These are phyloP conservation scores for Keqinozyma sinolaborantium DNA, from an alignment of 1,139 yeast genomes.

Conservation along the genomic window DNA sequence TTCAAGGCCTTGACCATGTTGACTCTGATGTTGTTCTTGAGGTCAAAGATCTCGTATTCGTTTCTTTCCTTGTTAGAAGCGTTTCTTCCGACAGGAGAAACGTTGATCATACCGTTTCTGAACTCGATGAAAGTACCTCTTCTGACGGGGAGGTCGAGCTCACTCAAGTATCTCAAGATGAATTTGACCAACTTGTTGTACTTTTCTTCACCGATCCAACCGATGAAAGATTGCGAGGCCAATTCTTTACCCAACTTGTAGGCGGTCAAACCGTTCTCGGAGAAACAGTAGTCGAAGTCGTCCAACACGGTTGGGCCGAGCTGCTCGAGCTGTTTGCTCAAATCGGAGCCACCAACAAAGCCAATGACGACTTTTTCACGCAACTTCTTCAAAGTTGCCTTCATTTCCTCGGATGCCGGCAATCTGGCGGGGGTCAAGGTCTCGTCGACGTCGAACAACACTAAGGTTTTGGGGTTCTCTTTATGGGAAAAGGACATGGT, in stretches of 20 bases:
- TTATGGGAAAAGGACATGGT: slow-evolving; percentile 53
- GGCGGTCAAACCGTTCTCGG: slow-evolving; percentile 97
- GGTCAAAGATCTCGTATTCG: slow-evolving; percentile 84
- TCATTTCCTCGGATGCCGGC: slow-evolving; percentile 76
- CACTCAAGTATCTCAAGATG: slow-evolving; percentile 78
- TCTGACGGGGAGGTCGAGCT: slow-evolving; percentile 85
- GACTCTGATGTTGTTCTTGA: slow-evolving; percentile 73
- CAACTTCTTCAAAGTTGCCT: slow-evolving; percentile 61
- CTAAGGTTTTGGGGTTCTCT: slow-evolving; percentile 60
- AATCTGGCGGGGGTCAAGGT: slow-evolving; percentile 97
- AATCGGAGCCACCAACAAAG: slow-evolving; percentile 97
- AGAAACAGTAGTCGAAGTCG: slow-evolving; percentile 92
- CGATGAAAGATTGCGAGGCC: slow-evolving; percentile 89
- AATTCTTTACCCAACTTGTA: slow-evolving; percentile 84
- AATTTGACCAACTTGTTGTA: slow-evolving; percentile 86
- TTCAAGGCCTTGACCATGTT: slow-evolving; percentile 80
- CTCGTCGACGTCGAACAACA: slow-evolving; percentile 96
- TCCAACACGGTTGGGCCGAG: slow-evolving; percentile 74
- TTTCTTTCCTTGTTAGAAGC: slow-evolving; percentile 92
- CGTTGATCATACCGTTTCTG: slow-evolving; percentile 99
- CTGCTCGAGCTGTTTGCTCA: slow-evolving; percentile 93
- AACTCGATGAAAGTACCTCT: slow-evolving; percentile 98
- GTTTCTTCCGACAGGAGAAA: slow-evolving; percentile 97
- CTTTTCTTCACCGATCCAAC: slow-evolving; percentile 94
- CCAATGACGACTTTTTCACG: slow-evolving; percentile 93